Conservation (phyloP, 306 rosid genomes). For the Fagus sylvatica region DNA sequence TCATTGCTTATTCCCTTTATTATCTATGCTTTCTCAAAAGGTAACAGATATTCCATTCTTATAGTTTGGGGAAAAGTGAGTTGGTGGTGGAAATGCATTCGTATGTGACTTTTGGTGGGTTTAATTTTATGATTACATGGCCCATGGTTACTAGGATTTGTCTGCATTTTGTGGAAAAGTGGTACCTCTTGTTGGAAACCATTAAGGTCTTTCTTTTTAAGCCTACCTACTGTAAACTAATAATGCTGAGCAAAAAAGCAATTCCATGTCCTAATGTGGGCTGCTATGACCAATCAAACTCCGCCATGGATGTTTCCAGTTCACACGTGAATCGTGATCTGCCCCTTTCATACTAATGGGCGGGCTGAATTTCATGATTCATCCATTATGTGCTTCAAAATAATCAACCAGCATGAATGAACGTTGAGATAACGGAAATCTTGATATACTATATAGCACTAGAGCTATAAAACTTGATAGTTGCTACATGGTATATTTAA, state of each 20-base stretch:
- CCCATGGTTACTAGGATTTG: constrained; percentile 30
- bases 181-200: constrained; percentile 20
- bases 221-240: constrained; percentile 20
- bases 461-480: too few species aligned
- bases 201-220: constrained; percentile 25
- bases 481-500: too few species aligned
- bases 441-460: too few species aligned
- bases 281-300: constrained; percentile 16
- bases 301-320: neutral
- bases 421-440: too few species aligned
- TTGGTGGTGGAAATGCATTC: constrained; percentile 44
- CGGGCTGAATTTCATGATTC: too few species aligned
- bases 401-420: too few species aligned
- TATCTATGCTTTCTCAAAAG: constrained; percentile 48
- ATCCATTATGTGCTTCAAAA: too few species aligned
- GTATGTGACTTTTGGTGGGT: constrained; percentile 38
- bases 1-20: constrained; percentile 47
- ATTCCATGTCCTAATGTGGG: constrained; percentile 26
- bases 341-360: neutral
- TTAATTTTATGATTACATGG: constrained; percentile 37
- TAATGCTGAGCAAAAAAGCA: constrained; percentile 41
- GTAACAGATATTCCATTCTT: constrained; percentile 50
- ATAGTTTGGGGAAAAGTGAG: constrained; percentile 36
- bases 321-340: constrained; percentile 5
- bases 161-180: constrained; percentile 39